Conservation (phyloP, 345 rosid genomes). For the Limnanthes douglasii region DNA sequence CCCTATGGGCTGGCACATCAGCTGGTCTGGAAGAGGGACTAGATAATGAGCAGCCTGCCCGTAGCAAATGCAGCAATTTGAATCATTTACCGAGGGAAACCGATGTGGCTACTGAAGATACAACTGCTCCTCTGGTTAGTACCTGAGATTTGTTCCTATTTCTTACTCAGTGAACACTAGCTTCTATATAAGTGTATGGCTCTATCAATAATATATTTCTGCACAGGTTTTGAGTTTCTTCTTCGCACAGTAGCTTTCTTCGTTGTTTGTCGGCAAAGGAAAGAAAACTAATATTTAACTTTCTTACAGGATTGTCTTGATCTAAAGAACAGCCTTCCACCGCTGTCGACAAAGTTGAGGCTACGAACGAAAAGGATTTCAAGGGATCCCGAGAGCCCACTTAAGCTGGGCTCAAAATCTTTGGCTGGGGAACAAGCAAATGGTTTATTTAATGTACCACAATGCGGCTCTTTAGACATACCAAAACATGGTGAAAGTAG, state of each 20-base stretch:
- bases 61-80: constrained; percentile 6
- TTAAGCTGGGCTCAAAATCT: constrained; percentile 14
- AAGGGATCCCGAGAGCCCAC: constrained; percentile 21
- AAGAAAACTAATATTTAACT: no score
- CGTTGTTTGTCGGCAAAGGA: no score
- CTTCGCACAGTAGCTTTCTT: no score
- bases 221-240: no score
- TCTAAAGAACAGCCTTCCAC: constrained; percentile 21
- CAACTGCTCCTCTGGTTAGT: constrained; percentile 12
- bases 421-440: constrained; percentile 16
- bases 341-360: constrained; percentile 28
- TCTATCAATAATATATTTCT: no score
- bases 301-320: no score
- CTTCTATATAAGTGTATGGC: no score
- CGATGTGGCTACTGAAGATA: constrained; percentile 16
- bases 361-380: constrained; percentile 23
- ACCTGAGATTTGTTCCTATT: no score
- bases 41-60: constrained; percentile 5
- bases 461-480: constrained; percentile 14
- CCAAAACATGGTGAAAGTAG: constrained; percentile 15
- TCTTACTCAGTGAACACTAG: no score
- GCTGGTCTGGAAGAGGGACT: constrained; percentile 19
- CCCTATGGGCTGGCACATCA: constrained; percentile 17
- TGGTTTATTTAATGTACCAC: constrained; percentile 17
- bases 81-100: constrained; percentile 19